Evolutionary conservation across 2,329 filamentous ascomycete genomes (phyloP).

Genomic region (Coleophoma crateriformis): DNA sequence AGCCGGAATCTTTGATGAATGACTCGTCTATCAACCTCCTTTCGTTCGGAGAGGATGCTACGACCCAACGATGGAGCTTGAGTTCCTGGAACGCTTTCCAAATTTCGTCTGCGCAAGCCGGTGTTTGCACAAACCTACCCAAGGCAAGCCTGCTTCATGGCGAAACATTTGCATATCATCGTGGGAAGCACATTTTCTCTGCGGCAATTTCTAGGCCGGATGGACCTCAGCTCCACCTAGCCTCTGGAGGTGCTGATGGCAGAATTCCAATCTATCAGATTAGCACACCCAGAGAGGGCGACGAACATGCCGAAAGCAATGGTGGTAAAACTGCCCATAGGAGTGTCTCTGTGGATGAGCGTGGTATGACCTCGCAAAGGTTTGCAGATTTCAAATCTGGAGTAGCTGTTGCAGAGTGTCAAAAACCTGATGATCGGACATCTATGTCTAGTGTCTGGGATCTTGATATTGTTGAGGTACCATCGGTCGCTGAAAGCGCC

Average conservation of each 20-base stretch:
- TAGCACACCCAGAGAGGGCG: neutral
- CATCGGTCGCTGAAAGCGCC: too few relatives aligned
- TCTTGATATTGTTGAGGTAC: too few relatives aligned
- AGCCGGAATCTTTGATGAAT: neutral
- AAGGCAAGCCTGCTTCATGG: slow-evolving; percentile 40
- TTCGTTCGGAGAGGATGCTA: slow-evolving; percentile 83
- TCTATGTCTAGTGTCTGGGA: too few relatives aligned
- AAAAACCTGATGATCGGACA: too few relatives aligned
- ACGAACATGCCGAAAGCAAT: neutral
- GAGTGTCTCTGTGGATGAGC: too few relatives aligned
- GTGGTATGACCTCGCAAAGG: too few relatives aligned
- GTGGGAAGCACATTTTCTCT: slow-evolving; percentile 90
- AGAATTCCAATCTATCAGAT: slow-evolving; percentile 41
- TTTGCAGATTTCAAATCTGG: too few relatives aligned
- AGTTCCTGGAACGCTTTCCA: neutral
- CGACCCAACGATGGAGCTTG: slow-evolving; percentile 62
- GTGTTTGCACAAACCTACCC: neutral
- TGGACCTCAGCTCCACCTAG: slow-evolving; percentile 21
- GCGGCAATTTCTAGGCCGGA: slow-evolving; percentile 39
- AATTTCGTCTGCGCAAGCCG: neutral
- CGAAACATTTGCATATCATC: slow-evolving; percentile 59
- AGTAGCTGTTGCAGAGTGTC: too few relatives aligned
- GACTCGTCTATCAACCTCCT: slow-evolving; percentile 45
- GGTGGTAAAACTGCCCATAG: neutral
- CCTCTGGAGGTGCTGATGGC: slow-evolving; percentile 83